These are phyloP conservation scores for Rhizopus microsporus DNA, from an alignment of 371 early-diverging fungal genomes.

Conservation along the genomic window DNA sequence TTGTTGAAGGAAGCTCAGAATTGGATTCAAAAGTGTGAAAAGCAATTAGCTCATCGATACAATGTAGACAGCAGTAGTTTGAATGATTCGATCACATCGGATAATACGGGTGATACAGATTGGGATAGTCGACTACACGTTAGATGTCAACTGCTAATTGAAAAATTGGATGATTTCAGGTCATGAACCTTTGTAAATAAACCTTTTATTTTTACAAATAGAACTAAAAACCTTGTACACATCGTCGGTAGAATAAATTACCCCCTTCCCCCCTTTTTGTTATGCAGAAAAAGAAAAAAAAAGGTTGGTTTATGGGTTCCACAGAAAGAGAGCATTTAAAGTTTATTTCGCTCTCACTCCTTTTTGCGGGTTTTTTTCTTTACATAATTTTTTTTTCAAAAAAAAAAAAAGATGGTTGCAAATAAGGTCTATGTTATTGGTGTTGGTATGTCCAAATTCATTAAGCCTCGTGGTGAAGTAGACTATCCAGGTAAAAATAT, in stretches of 20 bases:
- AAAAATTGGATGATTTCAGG: conserved; percentile 30
- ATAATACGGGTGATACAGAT: conserved; percentile 35
- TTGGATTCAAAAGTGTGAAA: conserved; percentile 31
- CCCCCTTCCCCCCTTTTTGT: too few species aligned
- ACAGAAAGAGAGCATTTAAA: background rate
- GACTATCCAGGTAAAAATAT: conserved; percentile 57
- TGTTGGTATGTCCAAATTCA: conserved; percentile 73
- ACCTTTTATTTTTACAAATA: background rate
- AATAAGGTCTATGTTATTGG: conserved; percentile 55
- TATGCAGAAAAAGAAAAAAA: too few species aligned
- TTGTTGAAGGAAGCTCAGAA: conserved; percentile 23
- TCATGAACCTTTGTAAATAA: background rate
- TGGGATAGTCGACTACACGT: conserved; percentile 40
- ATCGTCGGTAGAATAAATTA: too few species aligned
- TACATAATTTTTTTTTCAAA: conserved; percentile 3
- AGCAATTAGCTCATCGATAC: conserved; percentile 12
- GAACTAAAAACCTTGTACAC: too few species aligned
- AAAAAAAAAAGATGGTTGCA: conserved; percentile 17
- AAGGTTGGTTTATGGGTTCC: too few species aligned
- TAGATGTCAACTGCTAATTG: conserved; percentile 31
- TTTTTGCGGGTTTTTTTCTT: conserved; percentile 1
- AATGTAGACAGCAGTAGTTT: conserved; percentile 5
- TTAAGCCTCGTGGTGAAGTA: conserved; percentile 60
- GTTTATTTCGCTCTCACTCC: background rate
- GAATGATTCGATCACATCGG: conserved; percentile 17